phyloP scores from a whole-genome alignment of 352 stramenopile genomes.

The Phytophthora ohioensis region DNA sequence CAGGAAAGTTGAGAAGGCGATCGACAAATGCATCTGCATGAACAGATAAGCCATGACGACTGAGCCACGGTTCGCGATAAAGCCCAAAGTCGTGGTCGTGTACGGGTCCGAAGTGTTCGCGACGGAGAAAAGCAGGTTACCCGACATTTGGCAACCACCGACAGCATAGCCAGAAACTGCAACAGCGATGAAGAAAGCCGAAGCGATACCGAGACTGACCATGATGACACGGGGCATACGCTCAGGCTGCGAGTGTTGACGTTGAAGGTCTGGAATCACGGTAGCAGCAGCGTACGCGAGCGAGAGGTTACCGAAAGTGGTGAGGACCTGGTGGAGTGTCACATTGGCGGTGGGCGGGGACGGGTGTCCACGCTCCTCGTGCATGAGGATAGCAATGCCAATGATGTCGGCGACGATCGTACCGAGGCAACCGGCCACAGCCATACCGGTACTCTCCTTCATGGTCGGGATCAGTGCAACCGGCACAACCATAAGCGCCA shows the following conservation, averaged over 20 bases:
- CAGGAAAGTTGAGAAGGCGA: constrained; percentile 38
- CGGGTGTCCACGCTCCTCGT: constrained; percentile 31
- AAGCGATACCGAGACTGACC: constrained; percentile 26
- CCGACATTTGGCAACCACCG: constrained; percentile 37
- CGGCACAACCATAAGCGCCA: constrained; percentile 33
- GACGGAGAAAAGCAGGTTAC: constrained; percentile 40
- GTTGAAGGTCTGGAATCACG: constrained; percentile 38
- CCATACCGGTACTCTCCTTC: constrained; percentile 39
- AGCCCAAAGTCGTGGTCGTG: constrained; percentile 22
- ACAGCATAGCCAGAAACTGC: constrained; percentile 28
- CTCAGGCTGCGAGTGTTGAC: constrained; percentile 37
- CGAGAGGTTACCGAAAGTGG: constrained; percentile 41
- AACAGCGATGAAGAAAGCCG: constrained; percentile 30
- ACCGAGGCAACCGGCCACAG: constrained; percentile 31
- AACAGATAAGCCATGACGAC: constrained; percentile 40
- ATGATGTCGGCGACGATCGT: constrained; percentile 40
- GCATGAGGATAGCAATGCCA: constrained; percentile 31
- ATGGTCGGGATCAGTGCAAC: constrained; percentile 38
- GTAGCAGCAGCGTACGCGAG: constrained; percentile 40
- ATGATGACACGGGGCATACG: constrained; percentile 43
- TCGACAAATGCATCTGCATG: constrained; percentile 39
- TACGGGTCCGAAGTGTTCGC: constrained; percentile 32
- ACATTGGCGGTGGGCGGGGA: constrained; percentile 26
- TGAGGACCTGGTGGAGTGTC: constrained; percentile 34
- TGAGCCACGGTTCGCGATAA: constrained; percentile 26